Evolutionary conservation across 2,329 filamentous ascomycete genomes (phyloP).

Genomic region (Aspergillus cejpii): DNA sequence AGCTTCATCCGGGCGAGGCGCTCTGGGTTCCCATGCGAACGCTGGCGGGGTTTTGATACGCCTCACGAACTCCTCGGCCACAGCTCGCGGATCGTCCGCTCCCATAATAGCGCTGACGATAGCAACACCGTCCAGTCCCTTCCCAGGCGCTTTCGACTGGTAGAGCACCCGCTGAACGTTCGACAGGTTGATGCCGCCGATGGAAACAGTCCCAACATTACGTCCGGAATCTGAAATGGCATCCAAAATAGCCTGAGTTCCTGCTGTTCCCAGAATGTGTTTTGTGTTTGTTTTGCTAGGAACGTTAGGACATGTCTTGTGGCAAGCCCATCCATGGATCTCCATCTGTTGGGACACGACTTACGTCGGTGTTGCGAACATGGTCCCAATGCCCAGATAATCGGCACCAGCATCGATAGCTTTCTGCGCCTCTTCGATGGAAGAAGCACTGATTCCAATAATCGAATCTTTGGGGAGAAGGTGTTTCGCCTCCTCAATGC

Average conservation of each 20-base stretch:
- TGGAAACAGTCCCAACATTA: slow-evolving; percentile 60
- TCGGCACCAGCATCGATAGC: slow-evolving; percentile 73
- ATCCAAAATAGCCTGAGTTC: slow-evolving; percentile 60
- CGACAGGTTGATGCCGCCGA: slow-evolving; percentile 74
- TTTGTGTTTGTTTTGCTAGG: slow-evolving; percentile 78
- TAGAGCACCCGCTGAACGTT: slow-evolving; percentile 70
- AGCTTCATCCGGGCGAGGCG: slow-evolving; percentile 24
- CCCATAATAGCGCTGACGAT: slow-evolving; percentile 85
- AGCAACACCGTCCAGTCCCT: slow-evolving; percentile 70
- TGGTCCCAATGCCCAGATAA: slow-evolving; percentile 85
- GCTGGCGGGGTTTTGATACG: slow-evolving; percentile 45
- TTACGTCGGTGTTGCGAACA: slow-evolving; percentile 77
- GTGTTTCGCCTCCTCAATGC: slow-evolving; percentile 58
- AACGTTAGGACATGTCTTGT: slow-evolving; percentile 5
- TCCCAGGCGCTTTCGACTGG: slow-evolving; percentile 54
- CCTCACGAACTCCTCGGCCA: slow-evolving; percentile 53
- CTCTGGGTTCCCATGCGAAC: slow-evolving; percentile 28
- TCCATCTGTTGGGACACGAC: slow-evolving; percentile 20
- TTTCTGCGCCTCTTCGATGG: slow-evolving; percentile 61
- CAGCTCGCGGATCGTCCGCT: slow-evolving; percentile 58
- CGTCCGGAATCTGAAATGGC: slow-evolving; percentile 48
- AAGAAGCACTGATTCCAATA: slow-evolving; percentile 82
- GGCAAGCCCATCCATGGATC: neutral
- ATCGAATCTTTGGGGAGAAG: slow-evolving; percentile 71
- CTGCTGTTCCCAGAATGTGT: slow-evolving; percentile 66